A percentile compares a stretch with the other conserved stretches of the same genome.
Evolutionary conservation across 2,329 filamentous ascomycete species (phyloP).

Genomic region (Sclerotiophoma versabilis): DNA sequence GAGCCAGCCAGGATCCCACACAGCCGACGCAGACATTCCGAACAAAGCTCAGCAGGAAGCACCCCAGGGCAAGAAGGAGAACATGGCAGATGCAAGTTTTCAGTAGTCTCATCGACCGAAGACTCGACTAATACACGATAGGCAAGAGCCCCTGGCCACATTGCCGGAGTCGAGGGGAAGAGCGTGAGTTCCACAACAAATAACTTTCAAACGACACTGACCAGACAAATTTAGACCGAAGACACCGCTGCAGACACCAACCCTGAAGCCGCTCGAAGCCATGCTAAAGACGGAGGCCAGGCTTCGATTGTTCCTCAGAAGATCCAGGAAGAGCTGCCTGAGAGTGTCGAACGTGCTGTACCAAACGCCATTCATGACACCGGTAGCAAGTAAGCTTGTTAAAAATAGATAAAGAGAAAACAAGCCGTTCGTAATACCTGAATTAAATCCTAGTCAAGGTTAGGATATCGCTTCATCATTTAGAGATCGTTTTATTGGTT

Average conservation of each 20-base stretch:
- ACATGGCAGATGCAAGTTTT: conserved; percentile 22
- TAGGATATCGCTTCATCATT: too few relatives aligned
- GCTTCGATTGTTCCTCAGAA: conserved; percentile 53
- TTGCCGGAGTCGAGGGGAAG: conserved; percentile 9
- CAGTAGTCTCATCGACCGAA: too few relatives aligned
- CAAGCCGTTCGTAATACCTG: too few relatives aligned
- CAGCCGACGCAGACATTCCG: conserved; percentile 51
- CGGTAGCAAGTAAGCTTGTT: conserved; percentile 21
- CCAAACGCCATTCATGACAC: conserved; percentile 55
- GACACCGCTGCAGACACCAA: conserved; percentile 42
- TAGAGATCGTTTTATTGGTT: too few relatives aligned
- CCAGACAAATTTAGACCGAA: conserved; percentile 38
- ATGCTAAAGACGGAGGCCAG: conserved; percentile 47
- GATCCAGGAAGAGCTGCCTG: conserved; percentile 54
- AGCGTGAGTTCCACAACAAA: background rate
- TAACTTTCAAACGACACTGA: background rate
- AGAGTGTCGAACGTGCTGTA: conserved; percentile 53
- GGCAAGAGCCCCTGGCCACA: conserved; percentile 7
- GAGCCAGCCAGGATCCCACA: conserved; percentile 51
- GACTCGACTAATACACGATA: background rate
- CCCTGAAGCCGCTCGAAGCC: conserved; percentile 41
- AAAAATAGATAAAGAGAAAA: too few relatives aligned
- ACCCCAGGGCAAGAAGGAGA: conserved; percentile 48
- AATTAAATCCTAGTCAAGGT: too few relatives aligned
- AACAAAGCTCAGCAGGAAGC: conserved; percentile 50